These are phyloP conservation scores for Cladophialophora immunda DNA, from an alignment of 2,329 filamentous ascomycete species.

Conservation along the genomic window DNA sequence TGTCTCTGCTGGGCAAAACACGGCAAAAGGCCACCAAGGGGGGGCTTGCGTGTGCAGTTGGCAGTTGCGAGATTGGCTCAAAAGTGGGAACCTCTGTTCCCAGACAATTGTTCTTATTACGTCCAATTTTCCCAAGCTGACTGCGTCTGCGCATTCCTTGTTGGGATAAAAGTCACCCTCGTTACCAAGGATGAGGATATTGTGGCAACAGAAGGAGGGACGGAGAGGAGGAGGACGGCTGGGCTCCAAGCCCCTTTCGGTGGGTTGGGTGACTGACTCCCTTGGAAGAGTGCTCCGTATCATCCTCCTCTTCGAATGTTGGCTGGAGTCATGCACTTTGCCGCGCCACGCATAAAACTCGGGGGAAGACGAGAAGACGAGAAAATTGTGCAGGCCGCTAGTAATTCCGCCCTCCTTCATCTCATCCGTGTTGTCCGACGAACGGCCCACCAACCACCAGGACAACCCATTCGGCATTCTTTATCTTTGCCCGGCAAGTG, in stretches of 20 bases:
- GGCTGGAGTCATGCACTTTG: neutral
- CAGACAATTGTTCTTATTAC: neutral
- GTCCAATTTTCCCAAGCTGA: neutral
- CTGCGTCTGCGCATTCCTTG: neutral
- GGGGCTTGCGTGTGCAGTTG: neutral
- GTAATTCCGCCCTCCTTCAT: neutral
- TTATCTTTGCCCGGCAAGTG: neutral
- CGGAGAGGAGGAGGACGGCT: too few species aligned
- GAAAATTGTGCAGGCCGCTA: neutral
- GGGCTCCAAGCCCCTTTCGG: too few species aligned
- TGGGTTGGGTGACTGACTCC: too few species aligned
- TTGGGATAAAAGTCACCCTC: neutral
- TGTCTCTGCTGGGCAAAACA: constrained; percentile 1
- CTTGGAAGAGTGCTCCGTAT: too few species aligned
- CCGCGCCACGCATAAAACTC: neutral
- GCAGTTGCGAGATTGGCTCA: constrained; percentile 1
- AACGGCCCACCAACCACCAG: neutral
- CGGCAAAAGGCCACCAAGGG: neutral
- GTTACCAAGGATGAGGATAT: neutral
- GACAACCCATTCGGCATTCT: neutral
- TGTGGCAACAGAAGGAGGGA: neutral
- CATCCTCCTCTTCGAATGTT: too few species aligned
- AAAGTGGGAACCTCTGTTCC: neutral
- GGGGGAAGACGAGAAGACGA: neutral
- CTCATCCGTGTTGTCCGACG: neutral